phyloP scores from a whole-genome alignment of 169 alveolate genomes.

The Plasmodium inui region DNA sequence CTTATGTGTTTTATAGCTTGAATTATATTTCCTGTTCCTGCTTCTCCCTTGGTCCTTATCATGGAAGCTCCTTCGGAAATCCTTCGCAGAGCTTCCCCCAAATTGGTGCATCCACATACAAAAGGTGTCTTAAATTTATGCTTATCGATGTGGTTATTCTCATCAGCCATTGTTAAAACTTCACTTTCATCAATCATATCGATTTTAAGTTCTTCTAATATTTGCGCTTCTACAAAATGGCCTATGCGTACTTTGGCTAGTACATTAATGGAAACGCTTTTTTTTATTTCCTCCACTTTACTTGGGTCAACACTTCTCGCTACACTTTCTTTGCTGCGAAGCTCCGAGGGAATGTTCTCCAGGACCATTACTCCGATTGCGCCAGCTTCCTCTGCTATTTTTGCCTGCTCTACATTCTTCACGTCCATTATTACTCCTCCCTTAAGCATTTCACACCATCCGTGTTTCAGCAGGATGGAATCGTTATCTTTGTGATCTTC shows the following conservation, averaged over 20 bases:
- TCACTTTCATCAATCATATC: constrained; percentile 88
- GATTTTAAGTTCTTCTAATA: constrained; percentile 79
- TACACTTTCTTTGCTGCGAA: constrained; percentile 81
- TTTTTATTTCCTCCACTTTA: constrained; percentile 83
- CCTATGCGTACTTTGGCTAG: constrained; percentile 88
- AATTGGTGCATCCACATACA: constrained; percentile 88
- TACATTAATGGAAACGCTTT: constrained; percentile 82
- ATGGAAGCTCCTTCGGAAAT: constrained; percentile 87
- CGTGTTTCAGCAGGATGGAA: constrained; percentile 76
- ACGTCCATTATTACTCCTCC: constrained; percentile 90
- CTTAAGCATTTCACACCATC: constrained; percentile 81
- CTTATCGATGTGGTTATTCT: constrained; percentile 81
- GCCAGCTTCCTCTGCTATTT: constrained; percentile 86
- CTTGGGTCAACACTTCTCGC: constrained; percentile 87
- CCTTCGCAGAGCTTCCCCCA: constrained; percentile 87
- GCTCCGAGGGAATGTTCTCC: constrained; percentile 88
- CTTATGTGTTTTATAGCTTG: constrained; percentile 86
- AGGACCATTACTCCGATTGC: constrained; percentile 89
- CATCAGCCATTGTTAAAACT: constrained; percentile 87
- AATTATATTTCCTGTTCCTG: constrained; percentile 86
- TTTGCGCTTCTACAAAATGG: constrained; percentile 86
- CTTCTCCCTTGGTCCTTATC: constrained; percentile 88
- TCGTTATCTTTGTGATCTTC: constrained; percentile 39
- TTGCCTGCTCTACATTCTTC: constrained; percentile 84
- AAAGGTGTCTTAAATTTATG: constrained; percentile 84